Conservation (phyloP, 768 basidiomycete genomes). For the Lyophyllum decastes region DNA sequence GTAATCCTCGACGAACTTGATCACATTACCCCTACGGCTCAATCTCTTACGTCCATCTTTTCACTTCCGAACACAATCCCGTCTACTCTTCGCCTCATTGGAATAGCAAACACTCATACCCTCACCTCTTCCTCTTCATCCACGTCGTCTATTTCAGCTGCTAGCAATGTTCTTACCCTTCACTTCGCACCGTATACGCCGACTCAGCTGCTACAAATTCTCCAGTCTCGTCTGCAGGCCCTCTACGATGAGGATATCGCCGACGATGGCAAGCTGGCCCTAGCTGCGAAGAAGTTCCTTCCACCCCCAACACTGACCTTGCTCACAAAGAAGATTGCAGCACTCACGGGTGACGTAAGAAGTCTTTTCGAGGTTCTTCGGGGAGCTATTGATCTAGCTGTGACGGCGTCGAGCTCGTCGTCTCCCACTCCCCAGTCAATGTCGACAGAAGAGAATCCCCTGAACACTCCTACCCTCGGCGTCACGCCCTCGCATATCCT, state of each 20-base stretch:
- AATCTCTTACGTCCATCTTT: slow-evolving; percentile 65
- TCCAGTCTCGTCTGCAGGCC: slow-evolving; percentile 61
- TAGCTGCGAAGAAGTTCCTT: slow-evolving; percentile 54
- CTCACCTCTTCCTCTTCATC: slow-evolving; percentile 58
- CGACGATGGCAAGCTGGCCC: slow-evolving; percentile 24
- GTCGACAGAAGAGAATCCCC: slow-evolving; percentile 30
- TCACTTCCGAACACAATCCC: slow-evolving; percentile 58
- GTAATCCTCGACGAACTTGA: slow-evolving; percentile 88
- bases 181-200: slow-evolving; percentile 84
- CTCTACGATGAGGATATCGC: slow-evolving; percentile 40
- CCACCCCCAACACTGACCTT: slow-evolving; percentile 65
- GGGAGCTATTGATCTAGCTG: slow-evolving; percentile 73
- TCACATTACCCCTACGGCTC: slow-evolving; percentile 66
- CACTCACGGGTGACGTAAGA: slow-evolving; percentile 82
- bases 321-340: slow-evolving; percentile 78
- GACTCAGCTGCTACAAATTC: slow-evolving; percentile 66
- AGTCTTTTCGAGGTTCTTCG: slow-evolving; percentile 79
- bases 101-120: slow-evolving; percentile 89
- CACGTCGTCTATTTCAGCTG: slow-evolving; percentile 33
- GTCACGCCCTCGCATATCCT: slow-evolving; percentile 73
- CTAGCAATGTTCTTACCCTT: slow-evolving; percentile 54
- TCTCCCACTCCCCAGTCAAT: slow-evolving; percentile 9
- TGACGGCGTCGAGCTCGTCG: slow-evolving; percentile 26
- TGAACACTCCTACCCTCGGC: slow-evolving; percentile 36
- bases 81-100: slow-evolving; percentile 66